Base-by-base conservation (phyloP, 805 yeast species). In the Candida fluviatilis region DNA sequence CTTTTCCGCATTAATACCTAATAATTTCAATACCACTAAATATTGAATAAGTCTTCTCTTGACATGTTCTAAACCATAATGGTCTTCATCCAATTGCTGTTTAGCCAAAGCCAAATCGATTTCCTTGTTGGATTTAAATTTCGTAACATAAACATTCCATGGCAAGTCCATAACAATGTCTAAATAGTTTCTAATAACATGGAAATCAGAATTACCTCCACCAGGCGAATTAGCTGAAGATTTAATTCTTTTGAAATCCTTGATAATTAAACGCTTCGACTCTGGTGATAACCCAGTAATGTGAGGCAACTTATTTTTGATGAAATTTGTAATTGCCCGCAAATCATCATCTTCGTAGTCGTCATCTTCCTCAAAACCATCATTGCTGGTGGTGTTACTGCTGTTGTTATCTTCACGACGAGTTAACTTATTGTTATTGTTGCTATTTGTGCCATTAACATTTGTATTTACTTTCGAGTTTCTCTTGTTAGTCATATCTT, bases 1-100 rank as follows among this genome's bases (percentile, higher is more conserved):
- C 25, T 47, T 43, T 13, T 63, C 69, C 1, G 69, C 69, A 42
- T 63, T 64, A 13, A 60, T 52, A 2, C 69, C 72, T 43, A 68
- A 52, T 30, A 89, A 68, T 44, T 84, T 83, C 45, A 86, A 61
- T 4, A 88, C 89, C 4, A 93, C 88, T 21, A 88, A 64, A 55
- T 87, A 86, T 56, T 88, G 95, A 16, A 88, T 55, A 27, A 88
- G 69, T 35, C 96, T 68, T 47, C 74, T 80, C 57, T 88, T 88
- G 19, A 57, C 64, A 39, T 60, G 58, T 35, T 68, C 68, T 39
- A 68, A 55, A 1, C 73, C 74, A 42, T 64, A 60, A 46, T 68
- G 74, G 46, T 68, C 74, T 11, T 51, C 55, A 40, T 68, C 73
- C 30, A 68, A 52, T 40, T 64, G 69, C 10, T 47, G 42, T 35